Evolutionary conservation across 1,139 yeast genomes (phyloP), one percentile per base, ranked within the genome.

Genomic region (Yamadazyma friedrichii): DNA sequence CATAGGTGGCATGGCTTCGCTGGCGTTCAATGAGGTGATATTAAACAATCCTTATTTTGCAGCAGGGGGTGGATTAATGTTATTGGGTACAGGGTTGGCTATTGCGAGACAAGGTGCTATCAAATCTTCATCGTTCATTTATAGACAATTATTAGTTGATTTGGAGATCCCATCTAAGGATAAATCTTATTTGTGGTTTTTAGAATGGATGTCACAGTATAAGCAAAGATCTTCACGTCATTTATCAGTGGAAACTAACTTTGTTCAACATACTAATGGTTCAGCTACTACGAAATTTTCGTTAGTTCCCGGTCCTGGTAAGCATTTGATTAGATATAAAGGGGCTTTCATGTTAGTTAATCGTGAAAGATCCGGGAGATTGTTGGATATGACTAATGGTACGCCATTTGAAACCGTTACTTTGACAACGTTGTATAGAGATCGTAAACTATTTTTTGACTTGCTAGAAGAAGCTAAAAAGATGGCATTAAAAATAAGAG

Each of bases 291-390:
- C 98, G 9, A 87, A 82, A 44, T 91, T 93, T 59, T 81, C 89
- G 35, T 76, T 93, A 42, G 97, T 93, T n/a, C 98, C 98, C 0
- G 98, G 98, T 11, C 97, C 98, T 0, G 98, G 98, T 2, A 87
- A 85, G 55, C 98, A 93, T 61, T 72, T 93, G 64, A 80, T 93
- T 45, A 72, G 79, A 47, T 93, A 93, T 62, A 78, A 84, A 50
- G 94, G 94, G 2, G 96, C 97, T 0, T 89, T 80, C 63, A 87
- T 93, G 80, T 71, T 86, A 48, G 91, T 93, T 11, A 86, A 84
- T 50, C 76, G 98, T 48, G 98, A 93, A 59, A 73, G 98, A 52
- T 85, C 95, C 1, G 95, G 95, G 11, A 80, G 91, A 49, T 72
- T 93, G 57, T 78, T 93, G 60, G 97, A 94, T 56, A 78, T 88